phyloP scores from a whole-genome alignment of 2,329 filamentous ascomycete genomes.

The Ophiostoma fasciatum region DNA sequence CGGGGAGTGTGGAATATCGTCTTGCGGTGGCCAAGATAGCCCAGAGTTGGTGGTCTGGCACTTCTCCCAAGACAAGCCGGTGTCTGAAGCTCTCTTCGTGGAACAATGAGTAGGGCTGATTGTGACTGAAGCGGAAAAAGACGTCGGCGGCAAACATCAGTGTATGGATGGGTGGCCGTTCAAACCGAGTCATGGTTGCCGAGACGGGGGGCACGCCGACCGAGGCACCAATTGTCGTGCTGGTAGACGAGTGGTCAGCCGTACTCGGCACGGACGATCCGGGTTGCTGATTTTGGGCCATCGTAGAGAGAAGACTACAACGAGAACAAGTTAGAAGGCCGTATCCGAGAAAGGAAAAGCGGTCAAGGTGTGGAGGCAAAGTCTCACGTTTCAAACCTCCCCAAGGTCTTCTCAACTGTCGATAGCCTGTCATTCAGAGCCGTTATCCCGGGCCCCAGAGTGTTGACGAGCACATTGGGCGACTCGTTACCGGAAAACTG shows the following conservation, averaged over 20 bases:
- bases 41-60: conserved; percentile 1
- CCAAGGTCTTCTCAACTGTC: not conserved
- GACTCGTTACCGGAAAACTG: not conserved
- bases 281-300: not conserved
- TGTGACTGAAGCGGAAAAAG: conserved; percentile 1
- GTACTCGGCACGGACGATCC: too few relatives aligned
- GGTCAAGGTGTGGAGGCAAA: too few relatives aligned
- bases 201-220: not conserved
- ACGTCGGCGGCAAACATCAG: not conserved
- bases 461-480: not conserved
- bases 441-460: not conserved
- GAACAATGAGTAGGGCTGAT: conserved; percentile 1
- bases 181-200: not conserved
- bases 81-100: not conserved
- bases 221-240: not conserved
- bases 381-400: not conserved
- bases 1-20: not conserved
- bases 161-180: not conserved
- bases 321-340: too few relatives aligned
- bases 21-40: not conserved
- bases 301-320: not conserved
- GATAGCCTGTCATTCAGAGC: not conserved
- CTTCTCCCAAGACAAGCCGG: not conserved
- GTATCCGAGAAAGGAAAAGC: too few relatives aligned
- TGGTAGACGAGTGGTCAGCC: too few relatives aligned